Evolutionary conservation across 176 grass and related monocot species (phyloP), one percentile per base, ranked within the genome.

Genomic region (Areca catechu): DNA sequence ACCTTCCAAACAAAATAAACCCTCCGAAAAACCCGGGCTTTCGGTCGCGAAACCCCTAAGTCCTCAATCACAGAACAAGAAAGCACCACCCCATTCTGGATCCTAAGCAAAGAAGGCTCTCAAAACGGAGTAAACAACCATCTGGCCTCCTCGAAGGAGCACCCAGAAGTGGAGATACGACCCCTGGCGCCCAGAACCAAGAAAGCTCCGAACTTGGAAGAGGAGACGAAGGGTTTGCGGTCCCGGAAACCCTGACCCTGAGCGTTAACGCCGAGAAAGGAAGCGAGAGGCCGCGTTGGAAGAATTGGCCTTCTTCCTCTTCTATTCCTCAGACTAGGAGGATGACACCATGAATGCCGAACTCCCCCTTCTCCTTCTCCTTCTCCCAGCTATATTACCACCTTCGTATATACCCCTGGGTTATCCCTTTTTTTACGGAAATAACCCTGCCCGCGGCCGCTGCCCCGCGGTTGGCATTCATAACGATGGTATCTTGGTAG

Each of bases 151-250:
- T 43, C 34, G 10, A 43, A 43, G 34, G 10, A 43, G 34, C 34
- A 43, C 34, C 34, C 34, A 43, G 10, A 43, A 12, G 2, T 37
- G 34, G 34, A 2, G 34, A 43, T 43, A 37, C n/a, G 23, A 53
- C 34, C 50, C 24, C 24, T 63, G 29, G 50, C 51, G 53, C 25
- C 24, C 51, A 34, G 37, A 67, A 53, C 50, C 20, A 20, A 19
- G 64, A 54, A 21, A 14, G 19, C 17, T 54, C 50, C 50, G 54
- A 67, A 67, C 20, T 15, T 30, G 20, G 64, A 67, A 12, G 34
- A 43, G 34, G 10, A 43, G 34, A 43, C 34, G 34, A 43, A 5
- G 7, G 10, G 34, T 43, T 43, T 12, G 34, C 34, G 34, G 9
- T 43, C 10, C 34, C 9, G 7, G 34, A 51, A 65, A 65, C 14